Evolutionary conservation across 73 alveolate genomes (phyloP), one percentile per base, ranked within the genome.

Genomic region (Paramecium biaurelia): DNA sequence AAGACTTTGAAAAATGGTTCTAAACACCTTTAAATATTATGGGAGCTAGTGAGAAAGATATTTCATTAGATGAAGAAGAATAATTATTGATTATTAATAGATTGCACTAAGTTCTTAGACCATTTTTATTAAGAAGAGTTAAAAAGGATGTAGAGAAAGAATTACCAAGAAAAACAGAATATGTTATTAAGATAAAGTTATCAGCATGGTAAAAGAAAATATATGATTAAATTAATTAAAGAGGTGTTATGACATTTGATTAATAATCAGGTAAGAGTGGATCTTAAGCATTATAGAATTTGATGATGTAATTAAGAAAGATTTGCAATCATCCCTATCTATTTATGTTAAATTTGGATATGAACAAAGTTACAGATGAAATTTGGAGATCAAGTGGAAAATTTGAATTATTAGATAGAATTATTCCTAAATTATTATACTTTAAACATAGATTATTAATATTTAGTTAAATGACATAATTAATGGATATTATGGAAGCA

Each of bases 1-100:
- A 98, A 42, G 99, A 98, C 76, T 98, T 98, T 74, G 98, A 98
- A 92, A 98, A 98, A 94, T 98, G 99, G 99, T 98, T 98, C 93
- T 95, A 96, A 85, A 95, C 95, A 92, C 99, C 99, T 41, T 93
- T 98, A 95, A 98, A 56, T 38, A 92, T 37, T 53, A 56, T 93
- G 85, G 97, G 95, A 23, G 92, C 89, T 34, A 32, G 92, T 47
- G 99, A 96, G 95, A 96, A 97, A 79, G 98, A 97, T 57, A 88
- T 97, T 37, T 99, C 93, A 53, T 92, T 98, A 76, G 95, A 98
- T 35, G 99, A 98, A 95, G 99, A 98, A 95, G 99, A 98, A 95
- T 95, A 97, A 76, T 95, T 98, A 41, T 95, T 98, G 47, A 92
- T 98, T 57, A 98, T 98, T 76, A 97, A 98, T 93, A 95, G 99